A percentile compares a stretch with the other conserved stretches of the same genome.
phyloP scores from a whole-genome alignment of 139 green algal genomes.

The Closterium sp. region DNA sequence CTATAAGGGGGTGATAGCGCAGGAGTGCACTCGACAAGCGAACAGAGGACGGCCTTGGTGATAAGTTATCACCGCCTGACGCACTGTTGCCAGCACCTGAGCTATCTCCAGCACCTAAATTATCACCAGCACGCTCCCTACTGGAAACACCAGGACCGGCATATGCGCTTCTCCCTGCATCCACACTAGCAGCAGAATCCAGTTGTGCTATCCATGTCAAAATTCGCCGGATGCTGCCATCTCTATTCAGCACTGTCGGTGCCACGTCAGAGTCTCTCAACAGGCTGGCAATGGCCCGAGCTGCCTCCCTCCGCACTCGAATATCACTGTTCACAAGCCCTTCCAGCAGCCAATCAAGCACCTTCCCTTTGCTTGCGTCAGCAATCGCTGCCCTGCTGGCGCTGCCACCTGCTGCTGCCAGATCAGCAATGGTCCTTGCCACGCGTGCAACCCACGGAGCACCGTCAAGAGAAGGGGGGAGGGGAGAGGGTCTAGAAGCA shows the following conservation, averaged over 20 bases:
- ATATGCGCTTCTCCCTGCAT: background rate
- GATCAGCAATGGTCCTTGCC: background rate
- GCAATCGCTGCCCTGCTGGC: background rate
- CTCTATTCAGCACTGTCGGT: background rate
- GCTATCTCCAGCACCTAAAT: background rate
- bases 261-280: background rate
- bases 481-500: background rate
- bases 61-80: background rate
- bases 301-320: background rate
- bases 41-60: background rate
- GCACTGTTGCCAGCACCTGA: background rate
- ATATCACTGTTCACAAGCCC: background rate
- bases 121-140: background rate
- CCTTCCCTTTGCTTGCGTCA: background rate
- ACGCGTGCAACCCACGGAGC: background rate
- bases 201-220: background rate
- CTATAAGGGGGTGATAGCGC: background rate
- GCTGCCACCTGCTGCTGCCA: background rate
- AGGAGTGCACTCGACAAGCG: background rate
- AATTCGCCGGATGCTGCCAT: background rate
- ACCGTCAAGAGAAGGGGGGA: background rate
- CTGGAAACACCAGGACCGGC: background rate
- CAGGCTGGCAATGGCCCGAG: background rate
- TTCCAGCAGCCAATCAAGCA: background rate
- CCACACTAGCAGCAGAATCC: background rate